phyloP scores from a whole-genome alignment of 2,329 filamentous ascomycete genomes.

The Penicillium sp. region DNA sequence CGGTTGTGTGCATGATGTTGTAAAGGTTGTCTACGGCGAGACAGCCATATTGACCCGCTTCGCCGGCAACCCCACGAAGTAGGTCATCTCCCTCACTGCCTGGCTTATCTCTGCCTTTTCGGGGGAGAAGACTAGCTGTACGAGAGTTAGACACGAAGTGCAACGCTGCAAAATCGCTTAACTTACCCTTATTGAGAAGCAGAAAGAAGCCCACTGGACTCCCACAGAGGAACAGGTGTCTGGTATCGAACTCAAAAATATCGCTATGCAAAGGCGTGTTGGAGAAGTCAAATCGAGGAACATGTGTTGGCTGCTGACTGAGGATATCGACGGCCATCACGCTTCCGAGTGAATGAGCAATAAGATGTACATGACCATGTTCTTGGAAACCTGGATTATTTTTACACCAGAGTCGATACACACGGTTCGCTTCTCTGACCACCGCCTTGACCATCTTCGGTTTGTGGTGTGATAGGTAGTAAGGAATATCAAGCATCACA shows the following conservation, averaged over 20 bases:
- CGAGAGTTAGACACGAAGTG: constrained; percentile 24
- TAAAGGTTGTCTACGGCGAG: constrained; percentile 94
- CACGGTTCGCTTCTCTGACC: constrained; percentile 84
- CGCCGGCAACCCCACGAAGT: constrained; percentile 67
- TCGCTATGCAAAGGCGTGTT: constrained; percentile 46
- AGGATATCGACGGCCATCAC: constrained; percentile 93
- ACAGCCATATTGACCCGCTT: constrained; percentile 79
- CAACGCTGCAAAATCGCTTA: background rate
- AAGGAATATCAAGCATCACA: constrained; percentile 97
- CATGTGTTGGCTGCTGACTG: constrained; percentile 76
- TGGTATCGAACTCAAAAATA: constrained; percentile 88
- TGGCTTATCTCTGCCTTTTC: constrained; percentile 72
- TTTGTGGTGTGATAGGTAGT: constrained; percentile 96
- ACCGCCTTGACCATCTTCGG: constrained; percentile 90
- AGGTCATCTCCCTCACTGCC: constrained; percentile 66
- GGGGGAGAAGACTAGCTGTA: constrained; percentile 65
- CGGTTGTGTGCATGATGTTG: constrained; percentile 77
- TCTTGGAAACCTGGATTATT: constrained; percentile 87
- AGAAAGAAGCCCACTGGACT: constrained; percentile 93
- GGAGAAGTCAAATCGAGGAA: constrained; percentile 52
- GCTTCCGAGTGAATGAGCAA: constrained; percentile 90
- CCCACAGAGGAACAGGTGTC: constrained; percentile 82
- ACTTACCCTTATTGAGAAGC: constrained; percentile 66
- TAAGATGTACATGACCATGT: constrained; percentile 80
- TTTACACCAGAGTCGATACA: constrained; percentile 91